Evolutionary conservation across 2,329 filamentous ascomycete genomes (phyloP).

Genomic region (Parafenestella ontariensis): DNA sequence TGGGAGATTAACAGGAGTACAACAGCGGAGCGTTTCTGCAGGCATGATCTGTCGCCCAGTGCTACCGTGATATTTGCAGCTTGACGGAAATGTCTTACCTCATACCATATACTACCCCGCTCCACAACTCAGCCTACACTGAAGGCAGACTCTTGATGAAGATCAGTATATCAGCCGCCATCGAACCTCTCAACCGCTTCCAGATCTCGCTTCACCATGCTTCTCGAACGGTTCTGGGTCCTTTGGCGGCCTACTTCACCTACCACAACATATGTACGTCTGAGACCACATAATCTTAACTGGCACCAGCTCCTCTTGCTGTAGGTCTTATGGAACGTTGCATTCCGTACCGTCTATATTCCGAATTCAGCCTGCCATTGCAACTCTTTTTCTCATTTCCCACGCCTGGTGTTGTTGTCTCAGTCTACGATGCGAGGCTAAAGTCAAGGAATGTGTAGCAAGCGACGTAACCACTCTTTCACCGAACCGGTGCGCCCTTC

Average conservation of each 20-base stretch:
- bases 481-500: too few species aligned
- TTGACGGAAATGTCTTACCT: neutral
- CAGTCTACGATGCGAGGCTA: neutral
- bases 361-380: neutral
- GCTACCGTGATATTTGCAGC: neutral
- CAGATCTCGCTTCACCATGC: neutral
- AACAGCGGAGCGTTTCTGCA: neutral
- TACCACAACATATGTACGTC: neutral
- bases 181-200: neutral
- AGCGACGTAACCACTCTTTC: neutral
- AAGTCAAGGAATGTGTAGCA: slow-evolving; percentile 4
- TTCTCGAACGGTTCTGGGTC: neutral
- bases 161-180: neutral
- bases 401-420: neutral
- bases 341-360: neutral
- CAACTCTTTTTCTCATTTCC: neutral
- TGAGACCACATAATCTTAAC: neutral
- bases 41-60: neutral
- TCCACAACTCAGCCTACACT: neutral
- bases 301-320: neutral
- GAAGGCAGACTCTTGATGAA: neutral
- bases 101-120: neutral
- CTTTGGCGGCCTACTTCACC: neutral
- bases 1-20: neutral
- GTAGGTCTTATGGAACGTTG: slow-evolving; percentile 11